Percentiles rank a stretch among this genome's conserved stretches.
Conservation (phyloP, 1,139 yeast species). For the Suhomyces kunorum region DNA sequence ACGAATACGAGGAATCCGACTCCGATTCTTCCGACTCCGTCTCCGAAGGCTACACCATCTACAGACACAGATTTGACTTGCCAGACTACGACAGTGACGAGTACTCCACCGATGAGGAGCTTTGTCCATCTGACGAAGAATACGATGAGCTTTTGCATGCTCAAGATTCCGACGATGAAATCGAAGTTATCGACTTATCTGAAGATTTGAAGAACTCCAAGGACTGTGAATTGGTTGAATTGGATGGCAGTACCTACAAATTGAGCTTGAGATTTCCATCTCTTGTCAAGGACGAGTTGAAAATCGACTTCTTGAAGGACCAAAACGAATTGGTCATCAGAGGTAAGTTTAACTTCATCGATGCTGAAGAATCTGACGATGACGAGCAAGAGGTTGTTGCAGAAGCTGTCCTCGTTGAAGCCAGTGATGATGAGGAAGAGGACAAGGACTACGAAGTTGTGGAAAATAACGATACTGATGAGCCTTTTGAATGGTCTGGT, state of each 20-base stretch:
- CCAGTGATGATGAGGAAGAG: conserved; percentile 12
- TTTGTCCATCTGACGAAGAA: conserved; percentile 26
- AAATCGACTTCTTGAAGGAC: conserved; percentile 43
- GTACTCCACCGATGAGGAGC: conserved; percentile 44
- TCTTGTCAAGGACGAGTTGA: conserved; percentile 44
- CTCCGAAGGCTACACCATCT: conserved; percentile 47
- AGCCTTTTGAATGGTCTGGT: conserved; percentile 17
- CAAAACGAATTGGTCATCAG: conserved; percentile 47
- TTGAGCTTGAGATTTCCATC: conserved; percentile 49
- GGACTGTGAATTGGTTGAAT: conserved; percentile 47
- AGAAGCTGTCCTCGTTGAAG: conserved; percentile 13
- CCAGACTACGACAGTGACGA: conserved; percentile 38
- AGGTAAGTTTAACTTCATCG: conserved; percentile 44
- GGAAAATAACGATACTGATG: conserved; percentile 12
- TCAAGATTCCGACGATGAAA: conserved; percentile 34
- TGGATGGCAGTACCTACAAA: conserved; percentile 44
- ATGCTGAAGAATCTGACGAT: conserved; percentile 20
- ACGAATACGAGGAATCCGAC: conserved; percentile 27
- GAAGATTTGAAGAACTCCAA: conserved; percentile 47
- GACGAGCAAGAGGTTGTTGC: conserved; percentile 8
- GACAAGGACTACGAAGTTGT: conserved; percentile 14
- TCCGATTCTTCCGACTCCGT: conserved; percentile 30
- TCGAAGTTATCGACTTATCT: conserved; percentile 43
- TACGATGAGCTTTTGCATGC: conserved; percentile 12
- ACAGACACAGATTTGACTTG: conserved; percentile 44